phyloP scores from a whole-genome alignment of 371 early-diverging fungal species.

The Smittium culicis region DNA sequence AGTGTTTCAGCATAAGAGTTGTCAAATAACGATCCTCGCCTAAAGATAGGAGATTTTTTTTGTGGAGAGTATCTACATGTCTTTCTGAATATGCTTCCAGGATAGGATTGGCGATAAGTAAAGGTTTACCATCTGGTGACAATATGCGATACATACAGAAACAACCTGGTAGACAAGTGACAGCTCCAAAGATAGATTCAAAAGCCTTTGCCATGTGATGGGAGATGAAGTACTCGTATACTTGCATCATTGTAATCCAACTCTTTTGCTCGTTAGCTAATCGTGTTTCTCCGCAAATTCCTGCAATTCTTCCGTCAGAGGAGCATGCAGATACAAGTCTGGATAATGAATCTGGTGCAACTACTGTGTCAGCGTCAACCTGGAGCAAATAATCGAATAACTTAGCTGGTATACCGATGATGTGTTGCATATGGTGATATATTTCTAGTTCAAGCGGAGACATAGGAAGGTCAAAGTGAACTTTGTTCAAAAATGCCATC shows the following conservation, averaged over 20 bases:
- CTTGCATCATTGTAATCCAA: conserved; percentile 93
- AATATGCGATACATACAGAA: conserved; percentile 87
- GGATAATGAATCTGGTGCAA: conserved; percentile 60
- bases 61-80: conserved; percentile 91
- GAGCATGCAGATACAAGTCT: conserved; percentile 72
- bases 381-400: conserved; percentile 80
- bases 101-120: conserved; percentile 75
- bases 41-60: conserved; percentile 93
- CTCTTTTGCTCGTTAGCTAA: conserved; percentile 69
- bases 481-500: conserved; percentile 90
- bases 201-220: conserved; percentile 94
- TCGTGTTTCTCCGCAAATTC: conserved; percentile 82
- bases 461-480: conserved; percentile 76
- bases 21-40: conserved; percentile 98
- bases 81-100: conserved; percentile 87
- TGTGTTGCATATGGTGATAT: conserved; percentile 71
- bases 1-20: conserved; percentile 92
- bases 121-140: conserved; percentile 22
- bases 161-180: conserved; percentile 87
- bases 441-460: conserved; percentile 75
- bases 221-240: conserved; percentile 94
- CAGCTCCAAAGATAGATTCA: conserved; percentile 91
- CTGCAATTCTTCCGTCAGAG: conserved; percentile 73
- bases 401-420: conserved; percentile 70
- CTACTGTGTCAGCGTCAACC: conserved; percentile 90